These are phyloP conservation scores for Syzygium syzygioides DNA, from an alignment of 441 rosid genomes.

Conservation along the genomic window DNA sequence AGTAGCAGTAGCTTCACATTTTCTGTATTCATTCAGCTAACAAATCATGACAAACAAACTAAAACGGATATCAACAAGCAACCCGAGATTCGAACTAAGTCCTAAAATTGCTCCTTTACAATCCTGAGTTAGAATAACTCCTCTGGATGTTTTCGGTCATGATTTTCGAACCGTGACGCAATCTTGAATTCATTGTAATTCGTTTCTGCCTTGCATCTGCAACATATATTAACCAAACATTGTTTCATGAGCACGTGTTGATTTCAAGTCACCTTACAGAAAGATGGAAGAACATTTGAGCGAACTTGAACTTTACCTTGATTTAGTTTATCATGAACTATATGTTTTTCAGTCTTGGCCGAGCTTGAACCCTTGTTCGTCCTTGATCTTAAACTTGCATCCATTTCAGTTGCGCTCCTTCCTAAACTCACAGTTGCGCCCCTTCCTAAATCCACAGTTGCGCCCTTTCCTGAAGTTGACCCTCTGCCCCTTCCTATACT, in stretches of 20 bases:
- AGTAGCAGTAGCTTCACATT: too few relatives aligned
- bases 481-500: too few relatives aligned
- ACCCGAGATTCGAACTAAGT: background rate
- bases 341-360: background rate
- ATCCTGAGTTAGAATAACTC: background rate
- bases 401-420: too few relatives aligned
- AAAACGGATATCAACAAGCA: background rate
- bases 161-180: background rate
- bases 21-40: background rate
- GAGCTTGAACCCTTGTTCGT: too few relatives aligned
- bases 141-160: background rate
- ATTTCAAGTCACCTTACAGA: background rate
- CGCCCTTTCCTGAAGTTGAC: too few relatives aligned
- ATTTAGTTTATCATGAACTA: background rate
- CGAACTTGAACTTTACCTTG: background rate
- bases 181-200: fast-evolving
- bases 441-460: too few relatives aligned
- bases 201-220: background rate
- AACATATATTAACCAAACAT: fast-evolving
- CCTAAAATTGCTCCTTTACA: background rate
- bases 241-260: background rate
- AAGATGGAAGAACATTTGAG: background rate
- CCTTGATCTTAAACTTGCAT: too few relatives aligned
- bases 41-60: background rate
- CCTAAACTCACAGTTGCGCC: too few relatives aligned